These are phyloP conservation scores for Pichia kudriavzevii DNA, from an alignment of 1,139 yeast genomes.

Conservation along the genomic window DNA sequence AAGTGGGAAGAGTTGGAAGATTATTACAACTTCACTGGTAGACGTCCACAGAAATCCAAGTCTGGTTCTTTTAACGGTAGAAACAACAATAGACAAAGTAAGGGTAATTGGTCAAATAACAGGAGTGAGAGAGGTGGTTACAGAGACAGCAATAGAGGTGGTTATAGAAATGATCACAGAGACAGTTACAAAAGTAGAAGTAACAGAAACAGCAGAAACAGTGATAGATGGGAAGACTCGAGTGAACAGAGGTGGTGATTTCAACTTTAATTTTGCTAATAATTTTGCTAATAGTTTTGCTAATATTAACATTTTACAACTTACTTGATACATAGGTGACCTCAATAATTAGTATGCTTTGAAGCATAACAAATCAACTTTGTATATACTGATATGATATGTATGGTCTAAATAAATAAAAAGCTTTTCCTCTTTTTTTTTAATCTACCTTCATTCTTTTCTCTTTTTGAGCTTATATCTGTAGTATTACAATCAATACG, in stretches of 20 bases:
- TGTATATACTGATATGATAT: no score
- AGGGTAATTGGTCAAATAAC: slow-evolving; percentile 12
- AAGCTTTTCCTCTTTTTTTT: no score
- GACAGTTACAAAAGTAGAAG: slow-evolving; percentile 3
- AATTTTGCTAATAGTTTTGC: no score
- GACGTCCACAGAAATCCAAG: slow-evolving; percentile 8
- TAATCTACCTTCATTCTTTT: no score
- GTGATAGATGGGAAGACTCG: slow-evolving; percentile 7
- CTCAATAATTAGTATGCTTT: no score
- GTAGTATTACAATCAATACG: no score
- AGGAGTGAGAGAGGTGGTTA: neutral
- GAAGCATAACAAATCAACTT: no score
- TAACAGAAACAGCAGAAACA: slow-evolving; percentile 11
- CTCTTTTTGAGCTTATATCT: no score
- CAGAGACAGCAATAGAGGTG: slow-evolving; percentile 1
- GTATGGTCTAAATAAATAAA: no score
- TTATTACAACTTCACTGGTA: slow-evolving; percentile 12
- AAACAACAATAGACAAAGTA: slow-evolving; percentile 11
- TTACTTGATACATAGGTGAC: no score
- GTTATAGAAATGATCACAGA: slow-evolving; percentile 4
- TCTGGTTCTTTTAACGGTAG: slow-evolving; percentile 8
- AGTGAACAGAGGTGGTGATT: slow-evolving; percentile 2
- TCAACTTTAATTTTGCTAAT: slow-evolving; percentile 1
- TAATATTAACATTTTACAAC: no score
- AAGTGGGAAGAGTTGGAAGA: slow-evolving; percentile 13